Evolutionary conservation across 2,329 filamentous ascomycete genomes (phyloP).

Genomic region (Fonsecaea multimorphosa): DNA sequence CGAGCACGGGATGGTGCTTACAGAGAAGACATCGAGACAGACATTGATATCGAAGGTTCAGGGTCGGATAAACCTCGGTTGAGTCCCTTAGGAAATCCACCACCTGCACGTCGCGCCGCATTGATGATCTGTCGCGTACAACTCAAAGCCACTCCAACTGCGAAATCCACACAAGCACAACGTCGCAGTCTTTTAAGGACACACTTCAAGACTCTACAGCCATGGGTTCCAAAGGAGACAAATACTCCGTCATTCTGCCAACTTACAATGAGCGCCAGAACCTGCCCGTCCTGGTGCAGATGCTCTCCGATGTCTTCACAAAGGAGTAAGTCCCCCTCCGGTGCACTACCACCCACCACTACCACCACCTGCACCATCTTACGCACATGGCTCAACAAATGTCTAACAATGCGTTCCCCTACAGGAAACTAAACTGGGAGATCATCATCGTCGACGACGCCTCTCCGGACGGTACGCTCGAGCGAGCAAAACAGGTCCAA

Average conservation of each 20-base stretch:
- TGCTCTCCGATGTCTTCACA: constrained; percentile 90
- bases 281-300: constrained; percentile 92
- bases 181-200: background rate
- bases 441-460: constrained; percentile 98
- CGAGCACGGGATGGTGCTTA: background rate
- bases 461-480: constrained; percentile 92
- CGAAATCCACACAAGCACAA: constrained; percentile 5
- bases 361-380: no score
- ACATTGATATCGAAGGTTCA: background rate
- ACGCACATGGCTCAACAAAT: background rate
- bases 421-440: constrained; percentile 92
- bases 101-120: constrained; percentile 5
- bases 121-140: constrained; percentile 16
- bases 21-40: background rate
- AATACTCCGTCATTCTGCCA: constrained; percentile 96
- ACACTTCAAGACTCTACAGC: constrained; percentile 28
- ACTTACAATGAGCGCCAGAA: constrained; percentile 99
- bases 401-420: background rate
- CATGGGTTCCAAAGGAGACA: constrained; percentile 60
- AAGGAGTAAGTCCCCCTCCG: constrained; percentile 68
- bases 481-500: constrained; percentile 87
- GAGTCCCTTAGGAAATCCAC: background rate
- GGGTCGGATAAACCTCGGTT: constrained; percentile 12
- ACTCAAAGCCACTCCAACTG: background rate
- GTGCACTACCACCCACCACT: no score